Percentiles rank a stretch among this genome's conserved stretches.
Evolutionary conservation across 129 eudicot genomes (phyloP).

Genomic region (Glebionis coronaria): DNA sequence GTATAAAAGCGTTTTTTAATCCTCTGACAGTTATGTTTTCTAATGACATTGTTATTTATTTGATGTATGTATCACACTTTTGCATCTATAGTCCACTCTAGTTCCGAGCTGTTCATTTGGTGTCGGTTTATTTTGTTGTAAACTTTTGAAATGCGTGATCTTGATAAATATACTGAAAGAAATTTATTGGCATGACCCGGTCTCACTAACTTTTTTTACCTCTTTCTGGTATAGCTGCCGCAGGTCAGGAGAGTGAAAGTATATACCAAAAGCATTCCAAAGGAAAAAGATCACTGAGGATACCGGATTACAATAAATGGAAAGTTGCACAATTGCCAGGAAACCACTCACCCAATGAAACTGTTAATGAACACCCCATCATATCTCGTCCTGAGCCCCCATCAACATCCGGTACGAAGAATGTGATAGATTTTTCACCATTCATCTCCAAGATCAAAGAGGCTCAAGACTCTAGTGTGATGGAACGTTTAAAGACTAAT

Average conservation of each 20-base stretch:
- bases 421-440: no score
- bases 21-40: no score
- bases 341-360: neutral
- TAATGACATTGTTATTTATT: neutral
- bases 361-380: neutral
- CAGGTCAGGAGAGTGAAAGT: neutral
- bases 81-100: neutral
- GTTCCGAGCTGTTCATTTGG: neutral
- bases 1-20: no score
- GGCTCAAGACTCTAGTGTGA: neutral
- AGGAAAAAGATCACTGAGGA: neutral
- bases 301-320: neutral
- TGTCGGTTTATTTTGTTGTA: neutral
- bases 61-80: neutral
- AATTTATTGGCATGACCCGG: neutral
- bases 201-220: neutral
- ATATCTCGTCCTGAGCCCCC: constrained; percentile 1
- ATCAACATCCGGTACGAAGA: neutral
- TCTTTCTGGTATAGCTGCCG: constrained; percentile 8
- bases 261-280: neutral
- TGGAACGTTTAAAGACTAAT: neutral
- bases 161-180: neutral
- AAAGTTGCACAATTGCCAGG: neutral
- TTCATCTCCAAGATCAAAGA: constrained; percentile 1
- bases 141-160: constrained; percentile 4